Evolutionary conservation across 768 basidiomycete species (phyloP), one percentile per base, ranked within the genome.

Genomic region (Auricularia auricula-judae): DNA sequence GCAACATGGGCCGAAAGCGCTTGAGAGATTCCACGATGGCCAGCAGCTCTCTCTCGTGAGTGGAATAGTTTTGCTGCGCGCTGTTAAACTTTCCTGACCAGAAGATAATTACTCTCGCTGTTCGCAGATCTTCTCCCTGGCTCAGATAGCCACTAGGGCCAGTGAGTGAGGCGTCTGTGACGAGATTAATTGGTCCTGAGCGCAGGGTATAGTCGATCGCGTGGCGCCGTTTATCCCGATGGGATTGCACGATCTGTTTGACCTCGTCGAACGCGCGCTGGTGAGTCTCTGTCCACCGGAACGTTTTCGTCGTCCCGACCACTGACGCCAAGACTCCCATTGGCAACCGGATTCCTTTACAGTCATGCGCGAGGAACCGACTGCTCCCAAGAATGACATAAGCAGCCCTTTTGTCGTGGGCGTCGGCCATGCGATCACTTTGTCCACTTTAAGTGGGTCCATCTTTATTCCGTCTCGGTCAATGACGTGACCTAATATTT

Each of bases 151-250:
- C 61, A 23, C 62, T 36, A 3, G 61, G 61, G 11, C 65, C 61
- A 23, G 65, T 65, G 7, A 65, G 47, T 21, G 29, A 62, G 3
- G 65, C 65, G 42, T 67, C 66, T 21, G 66, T 76, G 0, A 75
- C 68, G 34, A 78, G 59, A 64, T 69, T 73, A 10, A 78, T 73
- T 0, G 44, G 62, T 3, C 67, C 63, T 10, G 73, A 66, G 10
- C 61, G 63, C 1, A 29, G 44, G n/a, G 47, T 34, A 62, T 67
- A 54, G 36, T 63, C 63, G 16, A 63, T n/a, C 4, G 23, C 42
- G n/a, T 36, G 35, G 4, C 43, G 63, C 5, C 29, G 23, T 16
- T 21, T 59, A 54, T 47, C 36, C 35, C 64, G 18, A 42, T 62
- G 60, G 2, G 62, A 36, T 4, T 59, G 56, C 23, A 60, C 47